phyloP scores from a whole-genome alignment of 345 rosid genomes.

The Brassica incana region DNA sequence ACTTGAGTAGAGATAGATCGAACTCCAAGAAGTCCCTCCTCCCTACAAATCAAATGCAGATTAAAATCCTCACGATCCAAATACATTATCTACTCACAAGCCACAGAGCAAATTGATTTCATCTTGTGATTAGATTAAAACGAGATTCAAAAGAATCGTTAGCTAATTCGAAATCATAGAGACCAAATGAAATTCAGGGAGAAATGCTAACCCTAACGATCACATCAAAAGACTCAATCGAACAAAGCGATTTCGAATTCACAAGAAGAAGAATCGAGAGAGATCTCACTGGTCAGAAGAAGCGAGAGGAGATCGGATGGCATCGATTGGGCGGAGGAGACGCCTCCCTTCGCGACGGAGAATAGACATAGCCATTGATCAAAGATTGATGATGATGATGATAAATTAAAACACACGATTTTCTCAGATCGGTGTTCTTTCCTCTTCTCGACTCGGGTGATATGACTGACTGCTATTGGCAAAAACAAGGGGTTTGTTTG shows the following conservation, averaged over 20 bases:
- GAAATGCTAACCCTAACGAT: constrained; percentile 21
- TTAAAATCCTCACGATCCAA: constrained; percentile 21
- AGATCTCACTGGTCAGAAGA: constrained; percentile 43
- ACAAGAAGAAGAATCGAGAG: background rate
- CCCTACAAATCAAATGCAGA: constrained; percentile 51
- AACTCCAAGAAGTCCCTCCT: constrained; percentile 65
- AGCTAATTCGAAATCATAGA: background rate
- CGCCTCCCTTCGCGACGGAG: constrained; percentile 84
- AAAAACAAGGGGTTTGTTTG: constrained; percentile 31
- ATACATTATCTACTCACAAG: background rate
- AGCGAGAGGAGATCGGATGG: constrained; percentile 47
- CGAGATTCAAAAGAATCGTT: background rate
- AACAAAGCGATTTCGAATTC: background rate
- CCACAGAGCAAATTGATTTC: background rate
- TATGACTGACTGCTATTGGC: constrained; percentile 14
- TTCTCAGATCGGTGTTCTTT: constrained; percentile 27
- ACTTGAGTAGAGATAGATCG: constrained; percentile 88
- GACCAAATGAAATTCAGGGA: background rate
- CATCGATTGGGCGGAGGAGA: constrained; percentile 59
- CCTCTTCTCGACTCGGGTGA: constrained; percentile 10
- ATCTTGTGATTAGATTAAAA: background rate
- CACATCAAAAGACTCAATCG: constrained; percentile 14
- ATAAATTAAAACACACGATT: background rate
- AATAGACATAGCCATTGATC: constrained; percentile 70
- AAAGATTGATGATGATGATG: constrained; percentile 6